phyloP scores from a whole-genome alignment of 2,329 filamentous ascomycete species.

The Fusarium mexicanum region DNA sequence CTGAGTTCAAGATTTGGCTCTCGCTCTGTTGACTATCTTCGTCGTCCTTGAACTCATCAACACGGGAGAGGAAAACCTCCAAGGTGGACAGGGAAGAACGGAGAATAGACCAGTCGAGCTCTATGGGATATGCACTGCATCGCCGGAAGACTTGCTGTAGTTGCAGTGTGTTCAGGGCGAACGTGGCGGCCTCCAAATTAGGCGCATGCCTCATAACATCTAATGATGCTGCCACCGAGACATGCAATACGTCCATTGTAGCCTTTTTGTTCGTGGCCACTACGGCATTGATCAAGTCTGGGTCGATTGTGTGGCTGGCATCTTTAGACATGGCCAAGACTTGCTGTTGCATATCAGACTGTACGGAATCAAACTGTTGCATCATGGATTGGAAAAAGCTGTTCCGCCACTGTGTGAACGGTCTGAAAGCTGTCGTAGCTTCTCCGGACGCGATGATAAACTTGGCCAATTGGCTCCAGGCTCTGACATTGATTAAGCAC shows the following conservation, averaged over 20 bases:
- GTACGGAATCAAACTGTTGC: constrained; percentile 66
- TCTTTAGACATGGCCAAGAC: constrained; percentile 60
- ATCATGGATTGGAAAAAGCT: constrained; percentile 66
- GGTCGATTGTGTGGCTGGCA: constrained; percentile 53
- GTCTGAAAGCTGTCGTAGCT: constrained; percentile 59
- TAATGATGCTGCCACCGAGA: constrained; percentile 59
- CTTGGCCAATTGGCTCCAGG: constrained; percentile 70
- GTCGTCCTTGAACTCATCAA: constrained; percentile 54
- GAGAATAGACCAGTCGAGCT: constrained; percentile 61
- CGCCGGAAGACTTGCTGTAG: constrained; percentile 62
- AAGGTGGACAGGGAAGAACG: constrained; percentile 57
- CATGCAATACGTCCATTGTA: constrained; percentile 62
- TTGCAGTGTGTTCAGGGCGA: constrained; percentile 60
- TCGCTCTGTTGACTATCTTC: constrained; percentile 53
- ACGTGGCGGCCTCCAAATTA: constrained; percentile 58
- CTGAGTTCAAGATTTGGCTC: constrained; percentile 52
- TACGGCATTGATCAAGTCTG: constrained; percentile 59
- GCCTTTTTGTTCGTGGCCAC: constrained; percentile 62
- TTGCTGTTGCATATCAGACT: constrained; percentile 66
- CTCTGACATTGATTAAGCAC: constrained; percentile 69
- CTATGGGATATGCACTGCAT: constrained; percentile 54
- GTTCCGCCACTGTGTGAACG: constrained; percentile 61
- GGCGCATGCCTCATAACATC: constrained; percentile 60
- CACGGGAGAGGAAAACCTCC: constrained; percentile 56
- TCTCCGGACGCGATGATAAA: constrained; percentile 63